A percentile compares a stretch with the other conserved stretches of the same genome.
phyloP scores from a whole-genome alignment of 768 basidiomycete species.

The Panaeolus cyanescens region DNA sequence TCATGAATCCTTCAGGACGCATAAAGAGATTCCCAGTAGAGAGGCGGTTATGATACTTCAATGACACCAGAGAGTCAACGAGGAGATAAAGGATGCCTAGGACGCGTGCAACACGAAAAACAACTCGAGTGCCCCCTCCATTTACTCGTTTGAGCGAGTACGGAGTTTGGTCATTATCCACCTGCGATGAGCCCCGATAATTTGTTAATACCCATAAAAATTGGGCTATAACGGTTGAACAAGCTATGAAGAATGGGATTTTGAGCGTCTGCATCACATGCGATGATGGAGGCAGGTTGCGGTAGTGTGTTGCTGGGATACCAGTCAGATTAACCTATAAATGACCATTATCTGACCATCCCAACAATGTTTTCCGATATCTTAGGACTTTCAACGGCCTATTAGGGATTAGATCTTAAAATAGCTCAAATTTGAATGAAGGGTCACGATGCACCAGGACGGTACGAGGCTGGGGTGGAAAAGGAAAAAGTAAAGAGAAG shows the following conservation, averaged over 20 bases:
- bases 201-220: background rate
- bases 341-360: background rate
- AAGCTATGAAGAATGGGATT: background rate
- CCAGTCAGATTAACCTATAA: background rate
- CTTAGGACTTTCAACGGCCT: too few relatives aligned
- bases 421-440: too few relatives aligned
- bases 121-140: too few relatives aligned
- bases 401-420: too few relatives aligned
- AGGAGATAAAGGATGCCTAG: background rate
- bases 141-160: too few relatives aligned
- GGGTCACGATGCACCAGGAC: too few relatives aligned
- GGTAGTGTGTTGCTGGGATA: background rate
- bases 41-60: background rate
- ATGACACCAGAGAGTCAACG: background rate
- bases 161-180: background rate
- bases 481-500: too few relatives aligned
- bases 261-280: background rate
- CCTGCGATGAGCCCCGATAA: background rate
- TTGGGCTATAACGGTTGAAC: background rate
- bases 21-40: background rate
- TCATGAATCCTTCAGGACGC: background rate
- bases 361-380: background rate
- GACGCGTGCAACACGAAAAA: too few relatives aligned
- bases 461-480: too few relatives aligned
- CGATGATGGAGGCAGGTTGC: background rate